Percentiles rank a stretch among this genome's conserved stretches.
phyloP scores from a whole-genome alignment of 345 rosid species.

The Chamaenerion angustifolium region DNA sequence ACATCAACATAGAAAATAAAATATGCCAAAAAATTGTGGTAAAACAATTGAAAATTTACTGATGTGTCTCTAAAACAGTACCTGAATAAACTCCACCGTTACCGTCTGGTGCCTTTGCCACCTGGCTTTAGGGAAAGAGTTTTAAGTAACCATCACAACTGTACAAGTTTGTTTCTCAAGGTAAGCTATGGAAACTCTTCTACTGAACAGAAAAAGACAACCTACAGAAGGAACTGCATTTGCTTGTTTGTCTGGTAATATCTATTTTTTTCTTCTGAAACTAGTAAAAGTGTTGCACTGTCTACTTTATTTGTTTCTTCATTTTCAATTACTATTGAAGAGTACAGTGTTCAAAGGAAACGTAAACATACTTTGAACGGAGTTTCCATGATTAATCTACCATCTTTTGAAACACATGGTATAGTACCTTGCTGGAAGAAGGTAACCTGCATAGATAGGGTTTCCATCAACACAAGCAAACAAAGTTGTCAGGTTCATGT shows the following conservation, averaged over 20 bases:
- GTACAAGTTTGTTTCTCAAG: not conserved
- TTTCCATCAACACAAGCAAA: not conserved
- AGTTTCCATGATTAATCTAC: slow-evolving; percentile 84
- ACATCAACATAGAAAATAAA: slow-evolving; percentile 2
- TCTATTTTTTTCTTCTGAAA: too few relatives aligned
- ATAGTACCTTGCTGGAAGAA: slow-evolving; percentile 97
- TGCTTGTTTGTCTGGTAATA: too few relatives aligned
- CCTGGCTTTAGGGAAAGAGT: slow-evolving; percentile 21
- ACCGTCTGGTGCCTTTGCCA: slow-evolving; percentile 95
- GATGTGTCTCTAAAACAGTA: slow-evolving; percentile 6
- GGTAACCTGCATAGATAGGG: slow-evolving; percentile 34
- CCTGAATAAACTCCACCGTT: slow-evolving; percentile 96
- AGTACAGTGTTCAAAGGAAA: not conserved
- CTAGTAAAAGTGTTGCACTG: too few relatives aligned
- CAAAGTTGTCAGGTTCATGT: not conserved
- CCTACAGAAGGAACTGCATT: too few relatives aligned
- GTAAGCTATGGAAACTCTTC: not conserved
- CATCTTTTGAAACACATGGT: slow-evolving; percentile 80
- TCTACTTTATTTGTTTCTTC: too few relatives aligned
- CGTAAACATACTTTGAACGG: slow-evolving; percentile 49
- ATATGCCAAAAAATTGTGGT: not conserved
- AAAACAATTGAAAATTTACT: not conserved
- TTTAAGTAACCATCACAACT: not conserved
- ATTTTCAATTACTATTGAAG: too few relatives aligned
- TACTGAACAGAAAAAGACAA: not conserved